Conservation (phyloP, 2,329 filamentous ascomycete genomes). For the Fusarium sp. region DNA sequence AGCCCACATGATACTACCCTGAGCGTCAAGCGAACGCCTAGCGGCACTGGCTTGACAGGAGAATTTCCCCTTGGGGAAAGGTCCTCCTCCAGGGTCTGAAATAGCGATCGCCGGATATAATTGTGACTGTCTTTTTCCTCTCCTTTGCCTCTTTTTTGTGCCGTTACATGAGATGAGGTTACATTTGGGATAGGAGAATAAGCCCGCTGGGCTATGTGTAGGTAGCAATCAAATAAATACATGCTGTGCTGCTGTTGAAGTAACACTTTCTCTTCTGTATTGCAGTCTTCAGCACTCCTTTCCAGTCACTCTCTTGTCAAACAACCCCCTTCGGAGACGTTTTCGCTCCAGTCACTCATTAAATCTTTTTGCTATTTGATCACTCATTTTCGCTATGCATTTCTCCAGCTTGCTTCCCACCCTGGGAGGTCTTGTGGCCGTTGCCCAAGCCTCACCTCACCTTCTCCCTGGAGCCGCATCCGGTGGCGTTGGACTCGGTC, state of each 20-base stretch:
- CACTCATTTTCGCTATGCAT: conserved; percentile 22
- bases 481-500: conserved; percentile 9
- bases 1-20: conserved; percentile 18
- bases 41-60: conserved; percentile 11
- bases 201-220: neutral
- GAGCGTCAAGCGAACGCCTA: neutral
- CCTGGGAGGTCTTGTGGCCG: conserved; percentile 37
- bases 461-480: conserved; percentile 7
- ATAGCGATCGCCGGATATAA: conserved; percentile 37
- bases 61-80: conserved; percentile 15
- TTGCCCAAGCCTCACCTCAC: conserved; percentile 40
- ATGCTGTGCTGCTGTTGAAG: neutral
- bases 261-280: neutral
- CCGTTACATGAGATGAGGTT: neutral
- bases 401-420: conserved; percentile 35
- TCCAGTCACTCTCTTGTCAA: conserved; percentile 37
- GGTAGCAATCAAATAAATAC: neutral
- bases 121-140: conserved; percentile 16
- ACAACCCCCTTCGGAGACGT: conserved; percentile 16
- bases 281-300: conserved; percentile 28
- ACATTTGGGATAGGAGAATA: conserved; percentile 20
- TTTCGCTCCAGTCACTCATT: conserved; percentile 44
- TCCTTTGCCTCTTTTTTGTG: no score
- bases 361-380: conserved; percentile 34
- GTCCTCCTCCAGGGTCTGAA: conserved; percentile 7